phyloP scores from a whole-genome alignment of 176 grass and related monocot genomes.

The Oryza glaberrima region DNA sequence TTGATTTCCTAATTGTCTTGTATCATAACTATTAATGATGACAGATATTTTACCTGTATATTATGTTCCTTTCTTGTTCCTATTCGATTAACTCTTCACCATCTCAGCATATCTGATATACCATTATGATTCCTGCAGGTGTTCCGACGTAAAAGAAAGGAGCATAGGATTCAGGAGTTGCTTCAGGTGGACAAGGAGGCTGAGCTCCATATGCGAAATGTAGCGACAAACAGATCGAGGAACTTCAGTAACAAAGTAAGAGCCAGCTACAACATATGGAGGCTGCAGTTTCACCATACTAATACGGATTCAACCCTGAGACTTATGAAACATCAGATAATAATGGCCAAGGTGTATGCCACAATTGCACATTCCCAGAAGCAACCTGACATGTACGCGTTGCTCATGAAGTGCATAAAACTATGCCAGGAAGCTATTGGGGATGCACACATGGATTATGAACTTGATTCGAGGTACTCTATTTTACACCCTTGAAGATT shows the following conservation, averaged over 20 bases:
- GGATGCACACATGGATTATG: conserved; percentile 62
- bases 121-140: conserved; percentile 41
- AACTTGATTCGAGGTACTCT: conserved; percentile 64
- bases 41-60: background rate
- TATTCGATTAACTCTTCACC: background rate
- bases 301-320: conserved; percentile 63
- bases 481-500: conserved; percentile 33
- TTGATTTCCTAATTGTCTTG: conserved; percentile 15
- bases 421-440: conserved; percentile 59
- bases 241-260: conserved; percentile 63
- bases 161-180: conserved; percentile 56
- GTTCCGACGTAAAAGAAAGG: conserved; percentile 67
- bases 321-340: conserved; percentile 86
- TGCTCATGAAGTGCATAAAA: conserved; percentile 75
- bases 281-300: conserved; percentile 53
- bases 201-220: conserved; percentile 52
- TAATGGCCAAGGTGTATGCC: conserved; percentile 89
- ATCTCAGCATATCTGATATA: background rate
- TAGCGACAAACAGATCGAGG: conserved; percentile 57
- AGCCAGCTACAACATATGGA: conserved; percentile 83
- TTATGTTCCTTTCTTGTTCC: background rate
- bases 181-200: conserved; percentile 66
- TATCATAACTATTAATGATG: background rate
- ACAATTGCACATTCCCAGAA: conserved; percentile 68
- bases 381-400: conserved; percentile 57